Evolutionary conservation across 78 protist species (phyloP), one percentile per base, ranked within the genome.

Genomic region (Planoprotostelium fungivorum): DNA sequence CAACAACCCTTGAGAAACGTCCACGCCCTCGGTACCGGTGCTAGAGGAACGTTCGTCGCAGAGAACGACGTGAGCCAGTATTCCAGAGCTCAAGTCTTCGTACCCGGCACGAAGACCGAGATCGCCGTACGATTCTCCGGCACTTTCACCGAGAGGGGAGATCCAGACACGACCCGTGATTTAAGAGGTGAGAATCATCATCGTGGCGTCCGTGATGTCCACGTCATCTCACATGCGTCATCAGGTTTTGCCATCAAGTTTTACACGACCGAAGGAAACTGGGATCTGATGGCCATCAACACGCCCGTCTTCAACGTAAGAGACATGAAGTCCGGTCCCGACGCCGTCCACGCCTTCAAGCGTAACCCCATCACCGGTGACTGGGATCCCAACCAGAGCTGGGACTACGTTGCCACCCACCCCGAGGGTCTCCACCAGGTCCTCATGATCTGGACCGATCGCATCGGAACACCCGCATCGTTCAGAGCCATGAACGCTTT

Each of bases 201-300:
- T n/a, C n/a, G n/a, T n/a, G n/a, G n/a, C n/a, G n/a, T n/a, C n/a
- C n/a, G n/a, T n/a, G n/a, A n/a, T n/a, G n/a, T n/a, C n/a, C n/a
- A n/a, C n/a, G n/a, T n/a, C n/a, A n/a, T n/a, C n/a, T n/a, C n/a
- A n/a, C n/a, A n/a, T n/a, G n/a, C n/a, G n/a, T n/a, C n/a, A n/a
- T n/a, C n/a, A n/a, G 98, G 98, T 35, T 94, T 97, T 36, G 97
- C 97, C 83, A 87, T 94, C 36, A 94, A 95, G 86, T 97, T 96
- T 87, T 97, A 97, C 94, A 97, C 98, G 9, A 95, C 88, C 35
- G 96, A 96, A 39, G 97, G 98, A 38, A 96, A 95, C 90, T 96
- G 84, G 87, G 98, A 97, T 86, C 38, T 97, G 89, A 95, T 96
- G 37, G 96, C 97, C 73, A 51, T 51, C 73, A 51, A 86, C 89